Evolutionary conservation across 169 alveolate species (phyloP).

Genomic region (Plasmodium gallinaceum): DNA sequence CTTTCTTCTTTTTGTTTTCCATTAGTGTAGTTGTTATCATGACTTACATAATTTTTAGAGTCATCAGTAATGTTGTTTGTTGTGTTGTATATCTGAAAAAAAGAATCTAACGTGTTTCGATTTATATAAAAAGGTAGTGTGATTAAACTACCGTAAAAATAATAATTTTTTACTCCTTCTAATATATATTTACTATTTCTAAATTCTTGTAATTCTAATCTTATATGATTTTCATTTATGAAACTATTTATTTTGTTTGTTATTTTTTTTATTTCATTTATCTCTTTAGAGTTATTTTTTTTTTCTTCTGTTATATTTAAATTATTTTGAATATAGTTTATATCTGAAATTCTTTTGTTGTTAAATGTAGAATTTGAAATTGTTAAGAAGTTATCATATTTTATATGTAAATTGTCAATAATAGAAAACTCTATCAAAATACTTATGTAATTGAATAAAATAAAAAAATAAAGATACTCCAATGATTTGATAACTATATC

Average conservation of each 20-base stretch:
- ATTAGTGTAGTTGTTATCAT: neutral
- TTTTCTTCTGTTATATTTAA: neutral
- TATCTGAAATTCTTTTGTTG: neutral
- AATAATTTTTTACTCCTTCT: constrained; percentile 12
- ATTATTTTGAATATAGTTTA: neutral
- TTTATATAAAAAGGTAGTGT: constrained; percentile 52
- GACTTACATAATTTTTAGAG: neutral
- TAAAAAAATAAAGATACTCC: constrained; percentile 32
- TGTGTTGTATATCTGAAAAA: neutral
- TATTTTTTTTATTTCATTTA: neutral
- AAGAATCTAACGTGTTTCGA: neutral
- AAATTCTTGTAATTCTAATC: constrained; percentile 51
- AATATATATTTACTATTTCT: constrained; percentile 21
- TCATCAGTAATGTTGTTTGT: neutral
- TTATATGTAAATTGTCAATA: neutral
- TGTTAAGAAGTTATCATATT: neutral
- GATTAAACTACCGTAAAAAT: constrained; percentile 50
- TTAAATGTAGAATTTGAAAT: neutral
- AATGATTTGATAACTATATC: constrained; percentile 25
- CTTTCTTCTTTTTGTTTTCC: neutral
- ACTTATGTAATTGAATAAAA: constrained; percentile 38
- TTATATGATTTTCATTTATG: constrained; percentile 21
- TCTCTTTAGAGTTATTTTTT: too few relatives aligned
- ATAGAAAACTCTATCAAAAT: constrained; percentile 1
- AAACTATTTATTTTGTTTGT: constrained; percentile 7